Evolutionary conservation across 2,329 filamentous ascomycete genomes (phyloP).

Genomic region (Talaromyces funiculosus): DNA sequence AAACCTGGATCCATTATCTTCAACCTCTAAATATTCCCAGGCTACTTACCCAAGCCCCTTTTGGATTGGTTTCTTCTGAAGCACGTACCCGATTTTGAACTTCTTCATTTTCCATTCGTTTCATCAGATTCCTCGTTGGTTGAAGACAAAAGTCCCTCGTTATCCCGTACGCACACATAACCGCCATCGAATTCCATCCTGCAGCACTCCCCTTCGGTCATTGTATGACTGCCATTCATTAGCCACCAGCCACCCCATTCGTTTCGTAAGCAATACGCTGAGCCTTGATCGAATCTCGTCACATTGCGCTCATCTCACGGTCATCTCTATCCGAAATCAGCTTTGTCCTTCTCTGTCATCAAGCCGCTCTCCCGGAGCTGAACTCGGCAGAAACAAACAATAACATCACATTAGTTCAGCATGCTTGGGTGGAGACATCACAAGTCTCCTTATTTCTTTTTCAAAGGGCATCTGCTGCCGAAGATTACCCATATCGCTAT

Average conservation of each 20-base stretch:
- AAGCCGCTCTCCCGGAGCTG: neutral
- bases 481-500: constrained; percentile 1
- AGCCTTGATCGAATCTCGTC: constrained; percentile 1
- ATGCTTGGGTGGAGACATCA: constrained; percentile 10
- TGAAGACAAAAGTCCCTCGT: neutral
- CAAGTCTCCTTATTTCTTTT: constrained; percentile 3
- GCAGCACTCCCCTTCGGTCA: neutral
- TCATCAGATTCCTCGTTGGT: neutral
- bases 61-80: neutral
- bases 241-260: neutral
- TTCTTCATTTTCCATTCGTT: neutral
- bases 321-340: neutral
- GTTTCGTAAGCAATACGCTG: neutral
- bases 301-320: neutral
- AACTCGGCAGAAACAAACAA: neutral
- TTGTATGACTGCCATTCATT: neutral
- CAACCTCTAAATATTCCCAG: neutral
- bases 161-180: neutral
- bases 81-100: neutral
- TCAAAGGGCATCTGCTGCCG: constrained; percentile 11
- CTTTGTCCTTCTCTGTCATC: neutral
- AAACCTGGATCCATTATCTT: neutral
- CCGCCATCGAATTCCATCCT: constrained; percentile 3
- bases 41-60: neutral
- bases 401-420: constrained; percentile 7